Evolutionary conservation across 352 stramenopile species (phyloP).

Genomic region (Globisporangium polare): DNA sequence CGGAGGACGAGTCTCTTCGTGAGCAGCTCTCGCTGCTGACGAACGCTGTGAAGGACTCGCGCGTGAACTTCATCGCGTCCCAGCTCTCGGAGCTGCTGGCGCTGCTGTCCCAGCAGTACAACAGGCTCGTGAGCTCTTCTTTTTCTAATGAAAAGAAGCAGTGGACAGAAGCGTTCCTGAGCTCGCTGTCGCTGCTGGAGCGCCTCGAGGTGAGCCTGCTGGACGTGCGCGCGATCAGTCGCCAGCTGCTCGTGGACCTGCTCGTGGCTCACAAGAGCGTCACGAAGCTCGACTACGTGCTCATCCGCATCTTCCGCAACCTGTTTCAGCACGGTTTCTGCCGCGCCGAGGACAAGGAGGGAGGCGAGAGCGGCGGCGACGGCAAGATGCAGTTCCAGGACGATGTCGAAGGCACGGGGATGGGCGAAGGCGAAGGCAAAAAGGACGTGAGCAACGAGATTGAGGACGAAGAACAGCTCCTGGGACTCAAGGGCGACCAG

Average conservation of each 20-base stretch:
- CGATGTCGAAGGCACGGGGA: constrained; percentile 98
- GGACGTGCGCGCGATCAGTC: constrained; percentile 72
- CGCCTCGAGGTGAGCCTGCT: constrained; percentile 55
- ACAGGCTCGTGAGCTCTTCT: constrained; percentile 22
- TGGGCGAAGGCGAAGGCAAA: constrained; percentile 98
- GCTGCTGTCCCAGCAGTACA: constrained; percentile 50
- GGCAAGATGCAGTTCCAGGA: constrained; percentile 96
- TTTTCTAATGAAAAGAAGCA: constrained; percentile 8
- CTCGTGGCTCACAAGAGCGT: constrained; percentile 88
- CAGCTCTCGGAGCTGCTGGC: constrained; percentile 47
- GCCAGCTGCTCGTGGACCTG: constrained; percentile 73
- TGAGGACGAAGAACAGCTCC: constrained; percentile 99
- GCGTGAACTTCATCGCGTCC: constrained; percentile 64
- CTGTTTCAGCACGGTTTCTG: constrained; percentile 97
- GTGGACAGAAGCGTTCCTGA: constrained; percentile 31
- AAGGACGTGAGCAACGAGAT: constrained; percentile 99
- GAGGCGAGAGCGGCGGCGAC: constrained; percentile 79
- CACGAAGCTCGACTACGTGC: constrained; percentile 95
- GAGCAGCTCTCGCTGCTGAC: constrained; percentile 48
- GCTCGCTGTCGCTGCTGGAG: constrained; percentile 53
- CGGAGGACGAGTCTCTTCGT: constrained; percentile 26
- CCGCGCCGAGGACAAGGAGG: constrained; percentile 85
- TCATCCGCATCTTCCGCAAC: constrained; percentile 95
- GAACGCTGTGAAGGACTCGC: constrained; percentile 58
- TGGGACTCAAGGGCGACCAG: constrained; percentile 95